Conservation (phyloP, 2,329 filamentous ascomycete species). For the Dryadomyces quercus-mongolicae region DNA sequence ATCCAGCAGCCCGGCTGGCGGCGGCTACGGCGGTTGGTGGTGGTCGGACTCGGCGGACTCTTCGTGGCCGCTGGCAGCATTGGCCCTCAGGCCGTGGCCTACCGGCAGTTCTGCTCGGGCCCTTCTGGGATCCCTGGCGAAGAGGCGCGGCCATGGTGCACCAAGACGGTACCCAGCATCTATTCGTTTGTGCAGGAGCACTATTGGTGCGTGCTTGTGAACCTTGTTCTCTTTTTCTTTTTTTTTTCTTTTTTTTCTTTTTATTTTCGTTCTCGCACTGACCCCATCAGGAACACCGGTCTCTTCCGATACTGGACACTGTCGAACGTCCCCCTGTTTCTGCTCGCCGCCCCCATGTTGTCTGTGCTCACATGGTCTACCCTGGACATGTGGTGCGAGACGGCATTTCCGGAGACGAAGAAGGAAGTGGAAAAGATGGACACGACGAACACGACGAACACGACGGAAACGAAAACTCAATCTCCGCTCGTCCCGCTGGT, state of each 20-base stretch:
- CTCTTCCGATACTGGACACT: slow-evolving; percentile 84
- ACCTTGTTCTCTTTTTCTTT: neutral
- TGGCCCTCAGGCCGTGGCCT: slow-evolving; percentile 65
- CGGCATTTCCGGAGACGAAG: neutral
- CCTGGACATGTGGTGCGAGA: slow-evolving; percentile 21
- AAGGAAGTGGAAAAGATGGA: neutral
- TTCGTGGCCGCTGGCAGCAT: slow-evolving; percentile 55
- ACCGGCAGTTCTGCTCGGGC: slow-evolving; percentile 51
- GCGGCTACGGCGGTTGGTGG: slow-evolving; percentile 38
- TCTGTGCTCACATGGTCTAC: slow-evolving; percentile 53
- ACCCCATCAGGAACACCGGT: slow-evolving; percentile 64
- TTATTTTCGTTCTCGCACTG: neutral
- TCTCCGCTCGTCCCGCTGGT: slow-evolving; percentile 21
- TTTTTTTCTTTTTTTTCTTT: neutral
- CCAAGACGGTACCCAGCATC: slow-evolving; percentile 63
- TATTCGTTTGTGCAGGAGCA: slow-evolving; percentile 79
- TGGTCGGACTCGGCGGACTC: slow-evolving; percentile 54
- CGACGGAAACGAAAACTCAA: slow-evolving; percentile 6
- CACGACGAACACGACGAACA: neutral
- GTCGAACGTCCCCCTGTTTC: slow-evolving; percentile 76
- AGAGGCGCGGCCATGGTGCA: slow-evolving; percentile 60
- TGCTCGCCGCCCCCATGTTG: slow-evolving; percentile 71
- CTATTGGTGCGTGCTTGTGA: slow-evolving; percentile 63
- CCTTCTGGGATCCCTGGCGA: slow-evolving; percentile 13
- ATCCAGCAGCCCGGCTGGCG: slow-evolving; percentile 20